Evolutionary conservation across 1,284 basidiomycete genomes (phyloP).

Genomic region (Paramarasmius palmivorus): DNA sequence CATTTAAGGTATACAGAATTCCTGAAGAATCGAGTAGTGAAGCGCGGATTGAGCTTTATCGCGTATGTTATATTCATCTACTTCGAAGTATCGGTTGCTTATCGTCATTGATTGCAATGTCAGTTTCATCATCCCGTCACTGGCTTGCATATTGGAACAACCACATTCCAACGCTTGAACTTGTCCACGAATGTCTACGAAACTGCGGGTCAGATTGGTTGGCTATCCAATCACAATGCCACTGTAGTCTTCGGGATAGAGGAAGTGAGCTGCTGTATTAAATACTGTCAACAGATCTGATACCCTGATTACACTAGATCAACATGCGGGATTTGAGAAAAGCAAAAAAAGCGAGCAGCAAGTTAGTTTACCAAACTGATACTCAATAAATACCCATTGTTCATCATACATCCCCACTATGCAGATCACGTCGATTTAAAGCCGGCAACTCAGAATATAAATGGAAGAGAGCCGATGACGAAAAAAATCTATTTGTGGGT

Average conservation of each 20-base stretch:
- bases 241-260: conserved; percentile 51
- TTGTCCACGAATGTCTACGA: conserved; percentile 43
- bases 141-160: conserved; percentile 42
- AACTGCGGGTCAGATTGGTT: conserved; percentile 52
- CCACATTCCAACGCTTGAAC: conserved; percentile 52
- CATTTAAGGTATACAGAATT: conserved; percentile 42
- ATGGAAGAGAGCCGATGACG: conserved; percentile 54
- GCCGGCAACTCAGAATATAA: conserved; percentile 52
- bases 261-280: conserved; percentile 32
- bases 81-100: neutral
- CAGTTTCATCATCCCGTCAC: conserved; percentile 56
- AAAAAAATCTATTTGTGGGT: conserved; percentile 48
- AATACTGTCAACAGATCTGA: neutral
- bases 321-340: conserved; percentile 49
- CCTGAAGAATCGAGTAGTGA: conserved; percentile 25
- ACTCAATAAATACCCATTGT: neutral
- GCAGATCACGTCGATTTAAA: conserved; percentile 54
- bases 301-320: conserved; percentile 30
- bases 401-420: no score
- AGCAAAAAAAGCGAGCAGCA: conserved; percentile 49
- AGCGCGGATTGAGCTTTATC: conserved; percentile 45
- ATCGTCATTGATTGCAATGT: neutral
- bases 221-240: conserved; percentile 45
- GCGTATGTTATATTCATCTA: conserved; percentile 28
- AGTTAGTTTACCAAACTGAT: conserved; percentile 33